Evolutionary conservation across 2,329 filamentous ascomycete species (phyloP).

Genomic region (Botrytis pseudocinerea): DNA sequence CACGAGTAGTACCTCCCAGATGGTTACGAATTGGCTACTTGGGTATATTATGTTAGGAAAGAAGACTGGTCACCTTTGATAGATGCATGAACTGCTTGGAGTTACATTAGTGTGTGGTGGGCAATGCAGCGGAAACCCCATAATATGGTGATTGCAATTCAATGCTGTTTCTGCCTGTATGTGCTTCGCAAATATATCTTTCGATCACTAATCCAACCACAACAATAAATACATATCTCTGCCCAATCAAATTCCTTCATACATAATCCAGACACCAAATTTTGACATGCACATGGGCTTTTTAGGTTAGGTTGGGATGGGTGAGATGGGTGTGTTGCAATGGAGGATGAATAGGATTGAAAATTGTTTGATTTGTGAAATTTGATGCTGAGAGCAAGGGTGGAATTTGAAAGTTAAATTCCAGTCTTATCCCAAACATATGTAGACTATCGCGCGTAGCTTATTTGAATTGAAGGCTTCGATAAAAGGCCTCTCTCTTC

Average conservation of each 20-base stretch:
- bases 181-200: not conserved
- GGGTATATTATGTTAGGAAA: not conserved
- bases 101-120: not conserved
- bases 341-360: not conserved
- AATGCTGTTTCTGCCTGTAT: not conserved
- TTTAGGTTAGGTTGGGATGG: too few species aligned
- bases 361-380: not conserved
- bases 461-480: fast-evolving
- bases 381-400: not conserved
- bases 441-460: not conserved
- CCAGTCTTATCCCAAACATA: not conserved
- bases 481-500: not conserved
- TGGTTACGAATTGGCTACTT: not conserved
- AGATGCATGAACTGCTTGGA: not conserved
- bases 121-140: not conserved
- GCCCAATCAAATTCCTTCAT: not conserved
- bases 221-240: not conserved
- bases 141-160: not conserved
- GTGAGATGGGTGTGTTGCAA: not conserved
- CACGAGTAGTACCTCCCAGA: not conserved
- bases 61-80: conserved; percentile 1
- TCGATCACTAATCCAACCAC: not conserved
- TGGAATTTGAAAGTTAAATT: not conserved
- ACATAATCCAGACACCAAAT: not conserved
- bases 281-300: not conserved